Base-by-base conservation (phyloP, 2,329 filamentous ascomycete genomes). In the Sporothrix mexicana region DNA sequence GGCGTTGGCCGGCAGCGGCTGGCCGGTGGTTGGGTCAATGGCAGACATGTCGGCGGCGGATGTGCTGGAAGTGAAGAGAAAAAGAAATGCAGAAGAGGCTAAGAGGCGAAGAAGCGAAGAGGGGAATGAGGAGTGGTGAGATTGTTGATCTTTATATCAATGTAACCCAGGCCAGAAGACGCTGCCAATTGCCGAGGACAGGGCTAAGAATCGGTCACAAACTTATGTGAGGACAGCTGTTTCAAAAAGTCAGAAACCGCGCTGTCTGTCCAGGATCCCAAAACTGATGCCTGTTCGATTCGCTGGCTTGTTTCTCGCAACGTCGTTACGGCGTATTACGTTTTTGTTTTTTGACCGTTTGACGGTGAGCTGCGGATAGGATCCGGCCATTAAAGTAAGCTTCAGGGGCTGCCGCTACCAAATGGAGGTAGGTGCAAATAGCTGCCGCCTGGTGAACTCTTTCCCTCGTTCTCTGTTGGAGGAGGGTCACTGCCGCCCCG, bases 11-110 rank as follows among this genome's bases (percentile, higher is more conserved):
- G 92, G 91, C 76, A 94, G 87, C 76, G 90, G 82, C 47, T 83
- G 84, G 77, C 91, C 91, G 25, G 92, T 95, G 72, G 90, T 86
- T 70, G 92, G 92, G 82, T 96, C 92, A 79, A 89, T 84, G 72
- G 86, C 83, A 77, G 90, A 86, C 90, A 92, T 92, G 72, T 25
- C 6, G 57, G 9, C 7, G 30, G 2, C 7, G 30, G 30, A 30
- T 17, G 36, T 2, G n/a, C 20, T 15, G 17, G 30, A 13, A 23
- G 10, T 49, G 15, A 43, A n/a, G 20, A 23, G 49, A 55, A 9
- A 30, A 25, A 23, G 55, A 41, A 23, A 25, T 25, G 6, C 12
- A 23, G 49, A 41, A 0, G 25, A 1, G 20, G 15, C 8, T 9
- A 20, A n/a, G 25, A 49, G 7, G 12, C 23, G 6, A 15, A 36